Percentiles rank a stretch among this genome's conserved stretches.
Evolutionary conservation across 345 rosid genomes (phyloP).

Genomic region (Ailanthus altissimus): DNA sequence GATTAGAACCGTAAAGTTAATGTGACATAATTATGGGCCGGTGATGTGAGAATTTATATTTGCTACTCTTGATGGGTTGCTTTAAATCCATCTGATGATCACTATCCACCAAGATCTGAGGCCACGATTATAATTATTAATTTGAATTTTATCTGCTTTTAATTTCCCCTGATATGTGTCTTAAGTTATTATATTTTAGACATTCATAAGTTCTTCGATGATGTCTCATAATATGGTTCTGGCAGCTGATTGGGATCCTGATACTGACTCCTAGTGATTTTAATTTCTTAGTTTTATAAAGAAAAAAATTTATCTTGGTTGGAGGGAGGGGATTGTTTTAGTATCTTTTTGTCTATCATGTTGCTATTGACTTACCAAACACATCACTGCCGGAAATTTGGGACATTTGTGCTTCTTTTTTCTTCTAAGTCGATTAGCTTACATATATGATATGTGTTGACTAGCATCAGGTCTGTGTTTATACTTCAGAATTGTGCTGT

Average conservation of each 20-base stretch:
- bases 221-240: background rate
- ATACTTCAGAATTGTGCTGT: background rate
- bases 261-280: background rate
- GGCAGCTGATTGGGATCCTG: background rate
- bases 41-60: slow-evolving; percentile 17
- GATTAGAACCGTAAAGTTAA: background rate
- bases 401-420: background rate
- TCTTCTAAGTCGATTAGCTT: background rate
- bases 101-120: slow-evolving; percentile 15
- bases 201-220: background rate
- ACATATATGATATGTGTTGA: background rate
- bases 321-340: background rate
- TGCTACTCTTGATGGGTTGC: slow-evolving; percentile 21
- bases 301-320: background rate
- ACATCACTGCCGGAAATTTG: background rate
- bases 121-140: background rate
- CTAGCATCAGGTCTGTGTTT: background rate
- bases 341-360: background rate
- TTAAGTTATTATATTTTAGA: background rate
- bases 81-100: slow-evolving; percentile 3
- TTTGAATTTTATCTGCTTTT: background rate
- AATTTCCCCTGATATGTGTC: background rate
- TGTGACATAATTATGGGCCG: background rate
- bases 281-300: background rate
- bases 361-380: too few species aligned